Percentiles rank a stretch among this genome's conserved stretches.
These are phyloP conservation scores for Cystobasidiaceae sp. DNA, from an alignment of 1,284 basidiomycete genomes.

Conservation along the genomic window DNA sequence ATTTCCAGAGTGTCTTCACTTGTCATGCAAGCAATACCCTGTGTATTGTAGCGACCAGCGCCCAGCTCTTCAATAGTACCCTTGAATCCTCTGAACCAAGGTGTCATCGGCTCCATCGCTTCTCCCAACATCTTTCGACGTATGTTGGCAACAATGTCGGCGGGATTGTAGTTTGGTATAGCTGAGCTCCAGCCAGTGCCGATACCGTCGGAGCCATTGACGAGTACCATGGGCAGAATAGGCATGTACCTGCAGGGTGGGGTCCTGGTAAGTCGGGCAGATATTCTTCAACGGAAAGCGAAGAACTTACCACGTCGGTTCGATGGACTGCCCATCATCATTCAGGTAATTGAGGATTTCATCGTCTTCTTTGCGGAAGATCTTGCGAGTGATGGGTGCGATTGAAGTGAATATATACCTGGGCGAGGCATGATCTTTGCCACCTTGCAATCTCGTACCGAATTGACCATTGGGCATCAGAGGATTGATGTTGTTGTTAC, in stretches of 20 bases:
- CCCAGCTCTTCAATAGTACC: conserved; percentile 75
- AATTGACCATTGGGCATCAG: conserved; percentile 90
- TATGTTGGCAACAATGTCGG: conserved; percentile 82
- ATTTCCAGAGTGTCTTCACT: conserved; percentile 88
- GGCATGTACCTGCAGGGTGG: conserved; percentile 63
- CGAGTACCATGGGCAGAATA: conserved; percentile 75
- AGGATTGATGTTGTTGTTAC: conserved; percentile 92
- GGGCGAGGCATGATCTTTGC: conserved; percentile 91
- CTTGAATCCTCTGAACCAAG: conserved; percentile 95
- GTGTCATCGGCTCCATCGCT: conserved; percentile 76
- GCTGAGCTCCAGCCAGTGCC: conserved; percentile 97
- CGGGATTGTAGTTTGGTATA: conserved; percentile 89
- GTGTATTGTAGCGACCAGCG: conserved; percentile 82
- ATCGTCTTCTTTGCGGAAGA: conserved; percentile 84
- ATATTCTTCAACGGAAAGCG: no score
- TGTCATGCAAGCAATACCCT: conserved; percentile 68
- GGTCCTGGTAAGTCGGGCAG: neutral
- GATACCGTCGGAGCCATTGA: conserved; percentile 97
- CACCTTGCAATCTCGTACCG: conserved; percentile 78
- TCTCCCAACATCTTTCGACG: conserved; percentile 80
- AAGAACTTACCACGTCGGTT: conserved; percentile 67
- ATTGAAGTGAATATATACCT: conserved; percentile 94
- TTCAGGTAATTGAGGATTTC: conserved; percentile 73
- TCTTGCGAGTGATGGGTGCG: conserved; percentile 65
- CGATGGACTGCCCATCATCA: conserved; percentile 83